Base-by-base conservation (phyloP, 257 asterid species). In the Oldenlandia corymbosa region DNA sequence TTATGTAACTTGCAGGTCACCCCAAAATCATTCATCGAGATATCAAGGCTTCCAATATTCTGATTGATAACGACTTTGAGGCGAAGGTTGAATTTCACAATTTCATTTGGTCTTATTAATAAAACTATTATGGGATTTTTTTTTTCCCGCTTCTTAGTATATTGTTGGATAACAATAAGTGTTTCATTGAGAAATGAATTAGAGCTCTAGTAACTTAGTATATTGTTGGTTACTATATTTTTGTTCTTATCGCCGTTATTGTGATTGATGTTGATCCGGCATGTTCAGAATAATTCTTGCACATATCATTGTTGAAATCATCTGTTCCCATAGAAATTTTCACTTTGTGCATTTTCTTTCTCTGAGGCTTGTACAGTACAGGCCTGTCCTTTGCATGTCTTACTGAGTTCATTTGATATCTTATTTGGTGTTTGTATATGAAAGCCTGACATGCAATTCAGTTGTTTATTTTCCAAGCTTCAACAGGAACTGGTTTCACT, bases 21-120 rank as follows among this genome's bases (percentile, higher is more conserved):
- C 96, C 97, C 70, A 90, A 81, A 81, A 80, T 90, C 70, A 90
- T 87, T 70, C 95, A 90, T 64, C 88, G 97, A 42, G 95, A 90
- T 76, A 85, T 90, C 82, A 90, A 90, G 80, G 87, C 97, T 36
- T 49, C 95, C 58, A 90, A 87, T 81, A 87, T 90, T 81, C 95
- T 87, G 61, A 80, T 87, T 36, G 97, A 82, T 71, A 75, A 85
- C 26, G 77, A 85, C 60, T 90, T 90, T 65, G 90, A 90, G 73
- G 85, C 97, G 39, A 90, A 87, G 92, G 97, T 83, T 60, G 49
- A 47, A 36, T 42, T 12, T 13, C 26, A 68, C 26, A 27, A 17
- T 34, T 34, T 16, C 50, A 34, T 24, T 23, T 48, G 28, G 47
- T 18, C 12, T 18, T 47, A 26, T 67, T 26, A 23, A 21, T 21